Conservation (phyloP, 305 asterid species). For the Rubia peregrina region DNA sequence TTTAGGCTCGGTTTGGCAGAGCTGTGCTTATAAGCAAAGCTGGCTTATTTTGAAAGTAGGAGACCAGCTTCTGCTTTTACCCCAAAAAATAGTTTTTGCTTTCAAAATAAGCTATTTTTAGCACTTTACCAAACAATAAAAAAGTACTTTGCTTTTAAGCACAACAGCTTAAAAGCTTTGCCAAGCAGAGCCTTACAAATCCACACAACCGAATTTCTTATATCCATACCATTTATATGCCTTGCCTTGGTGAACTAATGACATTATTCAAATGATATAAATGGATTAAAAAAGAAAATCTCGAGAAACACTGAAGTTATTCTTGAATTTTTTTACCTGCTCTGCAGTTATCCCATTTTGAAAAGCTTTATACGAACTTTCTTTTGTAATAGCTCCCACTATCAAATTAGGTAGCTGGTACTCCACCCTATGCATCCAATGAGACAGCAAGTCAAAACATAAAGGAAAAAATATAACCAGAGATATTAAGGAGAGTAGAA, state of each 20-base stretch:
- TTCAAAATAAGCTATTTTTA: too few species aligned
- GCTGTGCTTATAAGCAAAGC: too few species aligned
- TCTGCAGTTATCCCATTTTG: constrained; percentile 78
- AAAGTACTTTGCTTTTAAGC: too few species aligned
- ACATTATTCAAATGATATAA: neutral
- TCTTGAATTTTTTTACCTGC: constrained; percentile 43
- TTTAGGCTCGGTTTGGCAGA: too few species aligned
- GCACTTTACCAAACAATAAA: too few species aligned
- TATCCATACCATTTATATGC: neutral
- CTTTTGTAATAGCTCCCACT: constrained; percentile 83
- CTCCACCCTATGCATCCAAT: constrained; percentile 64
- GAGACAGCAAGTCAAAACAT: constrained; percentile 9
- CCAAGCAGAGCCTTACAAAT: too few species aligned
- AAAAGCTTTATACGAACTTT: constrained; percentile 88
- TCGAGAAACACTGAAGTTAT: constrained; percentile 6
- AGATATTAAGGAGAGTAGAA: neutral
- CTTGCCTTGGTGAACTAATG: neutral
- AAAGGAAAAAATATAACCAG: neutral
- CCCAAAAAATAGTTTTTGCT: too few species aligned
- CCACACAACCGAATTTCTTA: neutral
- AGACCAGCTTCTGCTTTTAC: too few species aligned
- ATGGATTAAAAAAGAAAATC: neutral
- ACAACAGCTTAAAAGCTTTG: too few species aligned
- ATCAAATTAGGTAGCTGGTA: constrained; percentile 97
- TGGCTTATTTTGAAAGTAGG: too few species aligned